Evolutionary conservation across 1,284 basidiomycete species (phyloP), one percentile per base, ranked within the genome.

Genomic region (Melampsora larici-populina): DNA sequence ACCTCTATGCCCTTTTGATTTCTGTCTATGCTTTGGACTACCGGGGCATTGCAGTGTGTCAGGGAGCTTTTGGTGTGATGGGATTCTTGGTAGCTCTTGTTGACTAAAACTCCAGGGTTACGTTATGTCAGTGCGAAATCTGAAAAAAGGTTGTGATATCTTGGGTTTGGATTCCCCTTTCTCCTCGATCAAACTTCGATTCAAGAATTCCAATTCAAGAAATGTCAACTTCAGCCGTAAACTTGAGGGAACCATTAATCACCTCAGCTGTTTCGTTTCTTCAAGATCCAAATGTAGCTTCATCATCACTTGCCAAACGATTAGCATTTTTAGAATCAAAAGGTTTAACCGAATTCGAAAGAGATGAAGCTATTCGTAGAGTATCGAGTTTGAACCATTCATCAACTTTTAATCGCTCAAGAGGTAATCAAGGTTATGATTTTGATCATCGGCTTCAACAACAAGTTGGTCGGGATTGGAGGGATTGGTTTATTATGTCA

Each of bases 281-380:
- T 24, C 64, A 67, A 48, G 72, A 75, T 64, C 72, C 72, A 7
- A 67, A 29, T 4, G 72, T 75, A 40, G 72, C 63, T 46, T 24
- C 24, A 29, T 66, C 72, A 40, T 64, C 72, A 29, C 64, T 67
- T 48, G 49, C 48, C 31, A 75, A 75, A 43, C 26, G 72, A 26
- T 55, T 75, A 26, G 72, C 72, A n/a, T 75, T 75, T 51, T 51
- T 75, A 26, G 64, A 75, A 66, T 75, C 72, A 24, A 75, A 75
- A 75, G 72, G 72, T 36, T 40, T 75, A 21, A 67, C 63, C 29
- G 26, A 63, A 33, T 67, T 29, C 15, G 72, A 75, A 36, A 75
- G 49, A 26, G 64, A 75, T 48, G 64, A 67, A 43, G 63, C 72
- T 13, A 46, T 75, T 68, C 48, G 64, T 6, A 63, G 72, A 24